Evolutionary conservation across 768 basidiomycete genomes (phyloP).

Genomic region (Mycena olivaceomarginata): DNA sequence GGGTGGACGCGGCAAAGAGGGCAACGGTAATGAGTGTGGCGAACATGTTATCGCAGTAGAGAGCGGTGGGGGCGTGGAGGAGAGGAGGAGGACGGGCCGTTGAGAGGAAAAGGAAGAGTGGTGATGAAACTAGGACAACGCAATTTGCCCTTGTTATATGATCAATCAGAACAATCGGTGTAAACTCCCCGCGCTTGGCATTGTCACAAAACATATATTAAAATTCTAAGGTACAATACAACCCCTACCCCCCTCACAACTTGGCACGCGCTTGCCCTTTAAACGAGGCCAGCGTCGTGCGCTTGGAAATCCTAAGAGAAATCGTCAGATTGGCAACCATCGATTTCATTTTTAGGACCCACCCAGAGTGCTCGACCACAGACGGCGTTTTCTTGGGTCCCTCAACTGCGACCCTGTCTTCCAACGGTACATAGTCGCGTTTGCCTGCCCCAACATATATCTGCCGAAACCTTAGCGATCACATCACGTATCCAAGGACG

Average conservation of each 20-base stretch:
- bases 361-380: conserved; percentile 85
- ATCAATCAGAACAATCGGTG: not conserved
- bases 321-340: conserved; percentile 49
- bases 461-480: conserved; percentile 56
- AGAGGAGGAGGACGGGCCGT: conserved; percentile 51
- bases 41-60: conserved; percentile 75
- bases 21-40: conserved; percentile 84
- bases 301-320: conserved; percentile 75
- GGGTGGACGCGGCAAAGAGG: conserved; percentile 70
- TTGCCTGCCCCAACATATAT: conserved; percentile 87
- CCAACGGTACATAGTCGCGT: conserved; percentile 84
- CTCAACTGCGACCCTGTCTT: conserved; percentile 73
- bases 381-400: conserved; percentile 78
- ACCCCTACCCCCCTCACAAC: conserved; percentile 53
- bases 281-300: conserved; percentile 79
- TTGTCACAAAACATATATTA: conserved; percentile 24
- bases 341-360: conserved; percentile 54
- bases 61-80: conserved; percentile 45
- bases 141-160: not conserved
- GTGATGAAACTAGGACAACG: conserved; percentile 12
- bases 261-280: conserved; percentile 67
- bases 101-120: conserved; percentile 46
- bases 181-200: not conserved
- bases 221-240: conserved; percentile 38
- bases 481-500: conserved; percentile 32